These are phyloP conservation scores for Neofusicoccum parvum DNA, from an alignment of 2,329 filamentous ascomycete genomes.

Conservation along the genomic window DNA sequence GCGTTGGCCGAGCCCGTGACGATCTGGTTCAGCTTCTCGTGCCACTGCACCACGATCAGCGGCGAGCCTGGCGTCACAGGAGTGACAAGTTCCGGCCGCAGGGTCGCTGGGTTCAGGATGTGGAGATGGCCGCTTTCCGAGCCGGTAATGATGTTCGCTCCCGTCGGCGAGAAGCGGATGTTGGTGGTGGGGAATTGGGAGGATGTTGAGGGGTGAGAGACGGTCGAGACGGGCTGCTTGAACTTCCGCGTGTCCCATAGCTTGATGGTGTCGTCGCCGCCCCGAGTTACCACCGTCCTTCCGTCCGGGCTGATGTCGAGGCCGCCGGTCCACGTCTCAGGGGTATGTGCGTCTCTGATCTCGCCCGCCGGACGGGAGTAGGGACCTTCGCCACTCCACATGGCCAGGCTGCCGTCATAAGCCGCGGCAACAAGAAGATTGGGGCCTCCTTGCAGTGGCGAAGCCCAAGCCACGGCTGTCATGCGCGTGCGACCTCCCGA, in stretches of 20 bases:
- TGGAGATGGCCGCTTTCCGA: conserved; percentile 84
- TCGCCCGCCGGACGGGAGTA: conserved; percentile 81
- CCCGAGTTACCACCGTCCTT: conserved; percentile 84
- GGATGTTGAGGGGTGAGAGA: conserved; percentile 79
- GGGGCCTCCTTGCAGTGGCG: conserved; percentile 54
- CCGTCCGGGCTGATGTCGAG: conserved; percentile 90
- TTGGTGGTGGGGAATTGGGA: conserved; percentile 81
- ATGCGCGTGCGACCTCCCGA: conserved; percentile 89
- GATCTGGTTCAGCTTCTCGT: conserved; percentile 94
- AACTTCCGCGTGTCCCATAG: conserved; percentile 97
- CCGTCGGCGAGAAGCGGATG: conserved; percentile 85
- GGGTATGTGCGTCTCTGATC: conserved; percentile 77
- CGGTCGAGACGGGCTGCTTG: conserved; percentile 81
- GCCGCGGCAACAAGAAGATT: conserved; percentile 81
- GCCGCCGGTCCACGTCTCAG: conserved; percentile 87
- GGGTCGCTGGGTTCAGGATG: conserved; percentile 89
- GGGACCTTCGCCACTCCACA: conserved; percentile 90
- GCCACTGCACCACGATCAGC: conserved; percentile 86
- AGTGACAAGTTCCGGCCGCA: conserved; percentile 81
- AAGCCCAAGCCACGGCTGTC: conserved; percentile 88
- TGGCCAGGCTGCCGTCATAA: conserved; percentile 83
- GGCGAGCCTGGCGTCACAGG: conserved; percentile 84
- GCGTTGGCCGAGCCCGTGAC: conserved; percentile 90
- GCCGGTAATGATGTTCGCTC: conserved; percentile 83
- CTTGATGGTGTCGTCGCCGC: conserved; percentile 91